A percentile compares a stretch with the other conserved stretches of the same genome.
These are phyloP conservation scores for Vitis hybrid DNA, from an alignment of 177 flowering plant species.

Conservation along the genomic window DNA sequence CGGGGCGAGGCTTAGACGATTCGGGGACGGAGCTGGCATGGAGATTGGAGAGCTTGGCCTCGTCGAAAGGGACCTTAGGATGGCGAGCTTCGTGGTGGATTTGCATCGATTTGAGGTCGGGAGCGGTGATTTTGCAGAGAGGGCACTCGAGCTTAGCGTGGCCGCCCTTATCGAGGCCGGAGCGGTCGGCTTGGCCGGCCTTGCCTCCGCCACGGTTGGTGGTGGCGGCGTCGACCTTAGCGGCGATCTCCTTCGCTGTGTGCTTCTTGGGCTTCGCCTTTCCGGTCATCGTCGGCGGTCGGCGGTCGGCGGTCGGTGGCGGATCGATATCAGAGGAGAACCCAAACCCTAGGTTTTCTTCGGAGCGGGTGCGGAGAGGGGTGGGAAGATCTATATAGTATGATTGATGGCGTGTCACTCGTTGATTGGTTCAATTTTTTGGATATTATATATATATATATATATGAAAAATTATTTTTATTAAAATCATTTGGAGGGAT, in stretches of 20 bases:
- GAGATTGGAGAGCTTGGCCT: slow-evolving; percentile 56
- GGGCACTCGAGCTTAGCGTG: slow-evolving; percentile 94
- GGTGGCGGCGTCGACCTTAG: slow-evolving; percentile 81
- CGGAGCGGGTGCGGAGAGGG: too few relatives aligned
- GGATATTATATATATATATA: too few relatives aligned
- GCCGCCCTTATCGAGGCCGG: slow-evolving; percentile 76
- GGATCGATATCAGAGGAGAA: neutral
- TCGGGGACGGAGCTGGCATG: slow-evolving; percentile 39
- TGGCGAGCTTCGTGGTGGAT: slow-evolving; percentile 83
- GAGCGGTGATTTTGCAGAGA: slow-evolving; percentile 77
- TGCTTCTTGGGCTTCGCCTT: slow-evolving; percentile 99
- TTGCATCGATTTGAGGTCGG: slow-evolving; percentile 85
- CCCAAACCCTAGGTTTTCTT: neutral
- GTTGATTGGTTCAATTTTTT: too few relatives aligned
- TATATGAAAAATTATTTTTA: too few relatives aligned
- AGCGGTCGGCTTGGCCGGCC: slow-evolving; percentile 71
- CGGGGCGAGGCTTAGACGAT: slow-evolving; percentile 53
- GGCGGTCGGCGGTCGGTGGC: too few relatives aligned
- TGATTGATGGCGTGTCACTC: too few relatives aligned
- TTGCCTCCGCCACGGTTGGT: slow-evolving; percentile 94
- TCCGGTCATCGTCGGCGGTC: slow-evolving; percentile 67
- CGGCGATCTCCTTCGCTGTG: slow-evolving; percentile 86
- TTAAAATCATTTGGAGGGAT: too few relatives aligned
- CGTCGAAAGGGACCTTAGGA: slow-evolving; percentile 83
- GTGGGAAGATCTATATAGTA: too few relatives aligned